A percentile compares a stretch with the other conserved stretches of the same genome.
Conservation (phyloP, 2,329 filamentous ascomycete species). For the Aureobasidium uvarum region DNA sequence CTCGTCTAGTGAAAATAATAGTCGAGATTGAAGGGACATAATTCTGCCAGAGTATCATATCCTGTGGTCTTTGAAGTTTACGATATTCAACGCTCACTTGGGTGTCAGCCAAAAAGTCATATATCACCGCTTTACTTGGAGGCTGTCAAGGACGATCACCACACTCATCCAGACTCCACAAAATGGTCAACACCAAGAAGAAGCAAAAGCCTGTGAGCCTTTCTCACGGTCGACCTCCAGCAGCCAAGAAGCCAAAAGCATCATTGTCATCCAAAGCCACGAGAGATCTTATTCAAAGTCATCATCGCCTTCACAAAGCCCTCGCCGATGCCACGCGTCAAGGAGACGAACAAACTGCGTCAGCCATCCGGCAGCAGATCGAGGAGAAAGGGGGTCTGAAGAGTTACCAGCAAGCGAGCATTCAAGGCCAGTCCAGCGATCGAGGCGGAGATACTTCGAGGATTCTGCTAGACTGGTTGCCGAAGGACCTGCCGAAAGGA, state of each 20-base stretch:
- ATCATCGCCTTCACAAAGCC: conserved; percentile 60
- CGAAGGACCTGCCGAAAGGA: conserved; percentile 29
- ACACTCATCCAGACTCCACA: not conserved
- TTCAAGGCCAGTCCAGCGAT: conserved; percentile 58
- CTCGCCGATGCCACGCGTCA: conserved; percentile 52
- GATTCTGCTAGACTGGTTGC: conserved; percentile 59
- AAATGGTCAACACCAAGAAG: conserved; percentile 28
- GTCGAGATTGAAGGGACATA: not conserved
- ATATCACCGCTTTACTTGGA: not conserved
- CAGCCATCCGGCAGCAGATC: conserved; percentile 51
- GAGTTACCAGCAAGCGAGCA: conserved; percentile 62
- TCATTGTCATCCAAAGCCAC: conserved; percentile 58
- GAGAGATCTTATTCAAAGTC: conserved; percentile 57
- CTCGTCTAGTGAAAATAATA: not conserved
- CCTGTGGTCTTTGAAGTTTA: not conserved
- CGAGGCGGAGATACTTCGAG: conserved; percentile 64
- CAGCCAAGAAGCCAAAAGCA: conserved; percentile 39
- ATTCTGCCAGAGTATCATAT: not conserved
- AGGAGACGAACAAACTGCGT: conserved; percentile 43
- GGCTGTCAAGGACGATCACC: not conserved
- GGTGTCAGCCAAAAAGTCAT: not conserved
- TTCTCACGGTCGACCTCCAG: conserved; percentile 49
- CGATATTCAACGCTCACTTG: not conserved
- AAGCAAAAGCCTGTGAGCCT: conserved; percentile 41
- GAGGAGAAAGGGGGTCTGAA: conserved; percentile 58